phyloP scores from a whole-genome alignment of 1,284 basidiomycete species.

The Ustilago hordei region DNA sequence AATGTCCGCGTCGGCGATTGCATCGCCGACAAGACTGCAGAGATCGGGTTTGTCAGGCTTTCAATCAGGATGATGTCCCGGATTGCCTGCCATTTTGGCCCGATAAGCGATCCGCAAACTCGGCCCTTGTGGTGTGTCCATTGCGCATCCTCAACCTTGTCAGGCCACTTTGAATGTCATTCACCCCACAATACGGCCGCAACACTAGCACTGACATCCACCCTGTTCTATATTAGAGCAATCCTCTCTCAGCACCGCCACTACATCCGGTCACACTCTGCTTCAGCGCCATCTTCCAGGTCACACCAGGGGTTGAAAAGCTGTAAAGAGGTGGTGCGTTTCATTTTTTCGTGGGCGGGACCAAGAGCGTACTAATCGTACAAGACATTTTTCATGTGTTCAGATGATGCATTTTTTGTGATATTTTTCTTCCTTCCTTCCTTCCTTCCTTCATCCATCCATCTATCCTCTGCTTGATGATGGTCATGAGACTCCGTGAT shows the following conservation, averaged over 20 bases:
- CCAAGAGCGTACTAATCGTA: background rate
- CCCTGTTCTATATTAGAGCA: background rate
- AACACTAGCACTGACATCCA: background rate
- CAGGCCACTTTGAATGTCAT: background rate
- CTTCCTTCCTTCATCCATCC: background rate
- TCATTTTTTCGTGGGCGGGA: constrained; percentile 5
- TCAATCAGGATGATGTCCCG: background rate
- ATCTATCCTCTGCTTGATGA: background rate
- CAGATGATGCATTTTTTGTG: constrained; percentile 1
- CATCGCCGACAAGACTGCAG: background rate
- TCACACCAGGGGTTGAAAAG: background rate
- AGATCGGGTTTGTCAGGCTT: background rate
- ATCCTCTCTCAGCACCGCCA: background rate
- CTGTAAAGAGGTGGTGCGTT: constrained; percentile 35
- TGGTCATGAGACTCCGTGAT: background rate
- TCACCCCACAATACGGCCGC: background rate
- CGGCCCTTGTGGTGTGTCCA: background rate
- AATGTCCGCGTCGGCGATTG: background rate
- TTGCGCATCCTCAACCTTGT: background rate
- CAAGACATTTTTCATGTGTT: constrained; percentile 12
- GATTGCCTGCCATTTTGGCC: background rate
- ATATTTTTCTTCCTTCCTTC: background rate
- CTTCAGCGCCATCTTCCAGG: background rate
- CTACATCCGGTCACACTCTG: background rate
- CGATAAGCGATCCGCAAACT: background rate